phyloP scores from a whole-genome alignment of 352 stramenopile species.

The Phytopythium helicoides region DNA sequence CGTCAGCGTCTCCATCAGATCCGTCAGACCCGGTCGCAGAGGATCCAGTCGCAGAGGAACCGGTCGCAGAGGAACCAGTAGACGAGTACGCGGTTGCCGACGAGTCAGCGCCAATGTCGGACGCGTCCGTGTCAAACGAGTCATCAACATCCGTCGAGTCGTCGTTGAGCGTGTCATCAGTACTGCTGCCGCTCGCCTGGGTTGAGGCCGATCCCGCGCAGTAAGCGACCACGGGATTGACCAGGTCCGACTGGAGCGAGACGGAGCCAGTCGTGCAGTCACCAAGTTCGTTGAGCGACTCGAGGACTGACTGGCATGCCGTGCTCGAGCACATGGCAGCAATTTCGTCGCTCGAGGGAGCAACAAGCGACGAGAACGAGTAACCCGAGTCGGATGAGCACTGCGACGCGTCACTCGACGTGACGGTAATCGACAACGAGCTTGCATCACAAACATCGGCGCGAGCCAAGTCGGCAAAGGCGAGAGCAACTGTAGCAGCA shows the following conservation, averaged over 20 bases:
- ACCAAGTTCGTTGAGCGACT: constrained; percentile 15
- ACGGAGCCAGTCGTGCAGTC: constrained; percentile 34
- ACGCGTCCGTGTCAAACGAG: constrained; percentile 1
- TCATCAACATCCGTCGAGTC: constrained; percentile 5
- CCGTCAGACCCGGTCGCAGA: background rate
- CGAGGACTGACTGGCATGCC: constrained; percentile 25
- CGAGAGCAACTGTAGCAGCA: constrained; percentile 5
- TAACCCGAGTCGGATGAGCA: constrained; percentile 30
- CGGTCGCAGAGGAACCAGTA: background rate
- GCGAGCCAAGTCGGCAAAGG: constrained; percentile 13
- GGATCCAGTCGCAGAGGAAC: background rate
- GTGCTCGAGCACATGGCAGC: constrained; percentile 22
- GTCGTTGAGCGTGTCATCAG: constrained; percentile 1
- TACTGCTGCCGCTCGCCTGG: constrained; percentile 10
- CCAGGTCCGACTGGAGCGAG: constrained; percentile 22
- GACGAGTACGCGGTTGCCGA: background rate
- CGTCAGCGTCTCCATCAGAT: background rate
- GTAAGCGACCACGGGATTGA: constrained; percentile 25
- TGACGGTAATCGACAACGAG: constrained; percentile 17
- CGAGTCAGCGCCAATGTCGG: background rate
- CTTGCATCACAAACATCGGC: constrained; percentile 24
- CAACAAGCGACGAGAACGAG: constrained; percentile 16
- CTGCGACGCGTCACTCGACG: constrained; percentile 10
- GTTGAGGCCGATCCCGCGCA: constrained; percentile 18
- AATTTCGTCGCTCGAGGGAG: constrained; percentile 13